A percentile compares a stretch with the other conserved stretches of the same genome.
These are phyloP conservation scores for Xerocomellus chrysenteron DNA, from an alignment of 768 basidiomycete genomes.

Conservation along the genomic window DNA sequence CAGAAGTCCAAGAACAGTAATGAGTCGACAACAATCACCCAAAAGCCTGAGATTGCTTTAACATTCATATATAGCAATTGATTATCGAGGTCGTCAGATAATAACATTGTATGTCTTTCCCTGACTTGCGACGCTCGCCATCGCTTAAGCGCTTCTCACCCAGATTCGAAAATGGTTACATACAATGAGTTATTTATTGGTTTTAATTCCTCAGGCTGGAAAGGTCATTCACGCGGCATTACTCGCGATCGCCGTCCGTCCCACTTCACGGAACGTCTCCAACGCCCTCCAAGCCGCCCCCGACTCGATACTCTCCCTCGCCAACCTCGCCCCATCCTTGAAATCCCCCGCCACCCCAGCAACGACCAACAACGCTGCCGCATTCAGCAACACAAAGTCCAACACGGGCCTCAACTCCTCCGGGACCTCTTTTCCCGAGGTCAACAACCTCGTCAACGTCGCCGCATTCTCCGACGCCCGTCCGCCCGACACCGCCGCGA, in stretches of 20 bases:
- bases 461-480: slow-evolving; percentile 79
- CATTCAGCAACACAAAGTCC: slow-evolving; percentile 89
- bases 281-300: slow-evolving; percentile 62
- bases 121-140: neutral
- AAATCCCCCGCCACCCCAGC: slow-evolving; percentile 72
- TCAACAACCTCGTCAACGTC: slow-evolving; percentile 65
- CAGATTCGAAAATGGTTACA: no score
- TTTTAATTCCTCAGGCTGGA: no score
- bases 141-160: neutral
- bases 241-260: slow-evolving; percentile 8
- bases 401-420: slow-evolving; percentile 59
- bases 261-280: slow-evolving; percentile 48
- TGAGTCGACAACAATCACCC: no score
- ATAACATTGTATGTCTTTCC: neutral
- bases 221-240: no score
- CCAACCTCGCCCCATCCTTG: slow-evolving; percentile 68
- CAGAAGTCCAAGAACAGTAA: no score
- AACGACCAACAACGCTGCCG: slow-evolving; percentile 84
- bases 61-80: no score
- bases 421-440: slow-evolving; percentile 55
- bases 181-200: no score
- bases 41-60: no score
- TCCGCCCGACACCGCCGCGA: slow-evolving; percentile 69
- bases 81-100: neutral
- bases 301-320: slow-evolving; percentile 56